A percentile compares a stretch with the other conserved stretches of the same genome.
Conservation (phyloP, 441 rosid species). For the Adansonia rubrostipa region DNA sequence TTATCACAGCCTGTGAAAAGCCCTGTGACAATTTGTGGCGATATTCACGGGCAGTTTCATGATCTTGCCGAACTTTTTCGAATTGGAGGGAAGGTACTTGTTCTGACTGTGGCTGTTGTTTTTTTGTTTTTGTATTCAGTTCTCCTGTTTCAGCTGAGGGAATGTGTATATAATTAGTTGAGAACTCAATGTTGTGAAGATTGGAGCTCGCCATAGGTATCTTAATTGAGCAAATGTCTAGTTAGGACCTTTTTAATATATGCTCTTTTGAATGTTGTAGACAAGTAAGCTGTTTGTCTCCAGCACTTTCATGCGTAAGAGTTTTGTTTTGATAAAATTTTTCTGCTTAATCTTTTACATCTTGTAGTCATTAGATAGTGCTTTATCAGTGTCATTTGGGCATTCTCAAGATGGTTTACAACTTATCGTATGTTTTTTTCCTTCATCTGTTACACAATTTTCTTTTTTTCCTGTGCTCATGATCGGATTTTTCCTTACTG, state of each 20-base stretch:
- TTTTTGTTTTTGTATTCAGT: slow-evolving; percentile 1
- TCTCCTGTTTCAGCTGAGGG: slow-evolving; percentile 28
- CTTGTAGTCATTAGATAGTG: slow-evolving; percentile 7
- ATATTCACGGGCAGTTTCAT: slow-evolving; percentile 77
- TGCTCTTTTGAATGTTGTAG: not conserved
- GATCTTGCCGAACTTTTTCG: too few relatives aligned
- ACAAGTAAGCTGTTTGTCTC: not conserved
- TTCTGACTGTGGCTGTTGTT: slow-evolving; percentile 18
- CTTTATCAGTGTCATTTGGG: not conserved
- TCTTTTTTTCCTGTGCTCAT: not conserved
- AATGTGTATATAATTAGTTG: slow-evolving; percentile 26
- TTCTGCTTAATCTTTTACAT: not conserved
- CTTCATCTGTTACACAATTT: not conserved
- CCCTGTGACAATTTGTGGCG: slow-evolving; percentile 78
- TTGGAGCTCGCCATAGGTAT: slow-evolving; percentile 37
- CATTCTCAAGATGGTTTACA: not conserved
- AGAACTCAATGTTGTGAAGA: slow-evolving; percentile 37
- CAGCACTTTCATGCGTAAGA: not conserved
- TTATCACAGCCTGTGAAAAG: slow-evolving; percentile 67
- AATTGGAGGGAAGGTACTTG: slow-evolving; percentile 63
- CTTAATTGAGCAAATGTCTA: not conserved
- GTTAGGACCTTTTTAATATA: not conserved
- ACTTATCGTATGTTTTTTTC: slow-evolving; percentile 1
- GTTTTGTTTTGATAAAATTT: not conserved
- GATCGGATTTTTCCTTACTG: not conserved